Conservation (phyloP, 106 monocot species). For the Dioscorea dumetorum region DNA sequence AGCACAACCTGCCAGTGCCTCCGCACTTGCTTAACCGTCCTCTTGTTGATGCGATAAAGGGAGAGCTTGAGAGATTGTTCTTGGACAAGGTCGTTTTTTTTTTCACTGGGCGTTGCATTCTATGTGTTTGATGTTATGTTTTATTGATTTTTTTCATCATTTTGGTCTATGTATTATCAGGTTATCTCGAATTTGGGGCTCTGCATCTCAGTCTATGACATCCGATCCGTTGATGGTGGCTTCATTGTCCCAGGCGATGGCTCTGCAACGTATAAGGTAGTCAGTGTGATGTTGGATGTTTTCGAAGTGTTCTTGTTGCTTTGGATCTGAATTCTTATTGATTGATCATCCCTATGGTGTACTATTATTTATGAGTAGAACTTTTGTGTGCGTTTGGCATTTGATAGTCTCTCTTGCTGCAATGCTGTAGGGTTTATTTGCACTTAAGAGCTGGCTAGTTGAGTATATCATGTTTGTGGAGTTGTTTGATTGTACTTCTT, state of each 20-base stretch:
- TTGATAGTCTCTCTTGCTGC: neutral
- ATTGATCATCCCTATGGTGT: neutral
- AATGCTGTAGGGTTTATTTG: neutral
- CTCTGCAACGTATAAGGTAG: slow-evolving; percentile 53
- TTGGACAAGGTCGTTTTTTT: slow-evolving; percentile 61
- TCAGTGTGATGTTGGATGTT: slow-evolving; percentile 1
- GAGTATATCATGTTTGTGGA: no score
- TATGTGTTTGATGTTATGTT: neutral
- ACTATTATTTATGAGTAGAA: neutral
- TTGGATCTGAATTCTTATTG: neutral
- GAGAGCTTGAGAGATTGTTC: slow-evolving; percentile 63
- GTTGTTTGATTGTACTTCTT: no score
- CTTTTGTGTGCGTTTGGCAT: neutral
- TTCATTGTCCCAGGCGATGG: slow-evolving; percentile 66
- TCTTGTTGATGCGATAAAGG: slow-evolving; percentile 57
- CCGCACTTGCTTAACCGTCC: slow-evolving; percentile 62
- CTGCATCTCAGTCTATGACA: slow-evolving; percentile 82
- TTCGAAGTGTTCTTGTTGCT: neutral
- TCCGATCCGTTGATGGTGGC: slow-evolving; percentile 69
- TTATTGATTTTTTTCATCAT: neutral
- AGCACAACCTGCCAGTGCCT: slow-evolving; percentile 54
- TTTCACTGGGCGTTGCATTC: neutral
- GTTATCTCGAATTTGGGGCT: slow-evolving; percentile 86
- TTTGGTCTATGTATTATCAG: slow-evolving; percentile 15
- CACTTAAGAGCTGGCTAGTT: neutral